Evolutionary conservation across 495 filamentous ascomycete species (phyloP), one percentile per base, ranked within the genome.

Genomic region (Penicillium paxilli): DNA sequence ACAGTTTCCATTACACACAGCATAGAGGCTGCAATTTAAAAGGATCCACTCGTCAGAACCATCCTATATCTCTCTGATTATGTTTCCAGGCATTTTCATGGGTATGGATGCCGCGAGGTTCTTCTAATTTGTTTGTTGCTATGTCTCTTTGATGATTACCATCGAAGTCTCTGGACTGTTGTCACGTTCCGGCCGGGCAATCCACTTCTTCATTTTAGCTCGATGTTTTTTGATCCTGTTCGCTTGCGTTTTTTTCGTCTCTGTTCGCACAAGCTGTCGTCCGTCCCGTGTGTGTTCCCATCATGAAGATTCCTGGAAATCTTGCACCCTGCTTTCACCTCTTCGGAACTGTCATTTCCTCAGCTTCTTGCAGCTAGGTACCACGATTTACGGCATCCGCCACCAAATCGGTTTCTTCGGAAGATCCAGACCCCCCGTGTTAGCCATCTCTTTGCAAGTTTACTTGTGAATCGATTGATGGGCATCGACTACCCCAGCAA

Each of bases 341-440:
- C 63, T 63, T 60, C 35, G 55, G 20, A 47, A 48, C 37, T 57
- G 54, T 45, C 41, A 19, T 62, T n/a, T 66, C 40, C 52, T 42
- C 32, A 24, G 51, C 54, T 57, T 69, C 70, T 68, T 69, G 71
- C 66, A 68, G 66, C 64, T 62, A 61, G 61, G 50, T 40, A 67
- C 73, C 78, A 76, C 60, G 63, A 64, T 72, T 79, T 76, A 70
- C 73, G 79, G 80, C 76, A 83, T 40, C 71, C 69, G 74, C 80
- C 76, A 77, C 53, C 47, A 74, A 76, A 70, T 63, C 70, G 68
- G 74, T 73, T 79, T 77, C 62, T 14, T 49, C 32, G 17, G 59
- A 65, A 71, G 67, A 62, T 69, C 81, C 77, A 70, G 84, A 83
- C 82, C 87, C 81, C 80, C 81, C 84, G 83, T 82, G 87, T 91